Percentiles rank a stretch among this genome's conserved stretches.
phyloP scores from a whole-genome alignment of 805 yeast genomes.

The Naumovozyma dairenensis region DNA sequence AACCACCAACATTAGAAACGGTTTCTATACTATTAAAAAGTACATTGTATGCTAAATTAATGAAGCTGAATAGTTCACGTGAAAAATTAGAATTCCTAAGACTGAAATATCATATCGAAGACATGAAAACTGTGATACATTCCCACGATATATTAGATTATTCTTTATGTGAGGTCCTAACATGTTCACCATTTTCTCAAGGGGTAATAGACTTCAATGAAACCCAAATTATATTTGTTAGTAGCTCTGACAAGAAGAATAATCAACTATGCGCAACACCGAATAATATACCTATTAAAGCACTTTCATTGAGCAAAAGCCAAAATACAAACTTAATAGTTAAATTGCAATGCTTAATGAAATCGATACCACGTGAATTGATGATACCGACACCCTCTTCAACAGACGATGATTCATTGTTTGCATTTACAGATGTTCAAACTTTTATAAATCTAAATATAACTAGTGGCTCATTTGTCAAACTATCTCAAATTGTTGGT shows the following conservation, averaged over 20 bases:
- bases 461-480: constrained; percentile 17
- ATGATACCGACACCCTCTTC: constrained; percentile 7
- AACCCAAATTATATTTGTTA: constrained; percentile 17
- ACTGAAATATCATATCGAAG: constrained; percentile 13
- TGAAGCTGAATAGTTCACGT: constrained; percentile 5
- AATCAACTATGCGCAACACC: not conserved
- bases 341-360: constrained; percentile 7
- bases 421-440: constrained; percentile 17
- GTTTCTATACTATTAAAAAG: constrained; percentile 11
- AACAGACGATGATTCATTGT: constrained; percentile 20
- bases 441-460: constrained; percentile 14
- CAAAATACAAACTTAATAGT: not conserved
- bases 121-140: constrained; percentile 11
- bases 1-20: constrained; percentile 9
- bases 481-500: constrained; percentile 6
- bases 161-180: constrained; percentile 13
- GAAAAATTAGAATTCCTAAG: constrained; percentile 16
- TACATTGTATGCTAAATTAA: constrained; percentile 16
- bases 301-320: no score
- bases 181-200: constrained; percentile 11
- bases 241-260: not conserved
- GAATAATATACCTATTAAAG: not conserved
- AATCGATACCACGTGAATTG: constrained; percentile 10
- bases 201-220: constrained; percentile 15
- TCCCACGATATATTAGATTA: constrained; percentile 9